phyloP scores from a whole-genome alignment of 257 asterid species.

The Rehmannia glutinosa region DNA sequence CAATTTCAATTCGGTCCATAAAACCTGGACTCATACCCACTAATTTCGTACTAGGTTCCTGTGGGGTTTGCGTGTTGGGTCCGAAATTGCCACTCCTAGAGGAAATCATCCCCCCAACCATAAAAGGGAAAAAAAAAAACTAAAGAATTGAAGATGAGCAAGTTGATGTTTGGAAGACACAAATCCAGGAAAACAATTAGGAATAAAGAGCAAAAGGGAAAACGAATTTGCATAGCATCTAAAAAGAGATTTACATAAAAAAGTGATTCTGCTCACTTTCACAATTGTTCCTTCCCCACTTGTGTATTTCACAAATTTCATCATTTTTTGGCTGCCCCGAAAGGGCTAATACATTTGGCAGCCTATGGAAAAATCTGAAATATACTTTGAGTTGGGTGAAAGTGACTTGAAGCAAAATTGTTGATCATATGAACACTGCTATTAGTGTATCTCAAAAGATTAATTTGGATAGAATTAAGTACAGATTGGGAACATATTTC shows the following conservation, averaged over 20 bases:
- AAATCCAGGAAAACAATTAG: constrained; percentile 7
- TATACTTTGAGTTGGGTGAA: constrained; percentile 25
- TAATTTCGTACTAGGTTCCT: too few relatives aligned
- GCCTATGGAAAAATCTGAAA: neutral
- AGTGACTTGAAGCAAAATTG: constrained; percentile 20
- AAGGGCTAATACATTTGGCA: too few relatives aligned
- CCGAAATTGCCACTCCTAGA: too few relatives aligned
- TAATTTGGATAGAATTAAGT: too few relatives aligned
- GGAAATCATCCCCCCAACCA: neutral
- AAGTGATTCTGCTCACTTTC: constrained; percentile 21
- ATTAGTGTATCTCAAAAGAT: constrained; percentile 9
- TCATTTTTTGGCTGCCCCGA: neutral
- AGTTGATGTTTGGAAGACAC: constrained; percentile 4
- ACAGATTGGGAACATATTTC: too few relatives aligned
- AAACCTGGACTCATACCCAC: too few relatives aligned
- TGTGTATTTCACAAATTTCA: neutral
- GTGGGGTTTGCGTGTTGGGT: too few relatives aligned
- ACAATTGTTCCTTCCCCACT: constrained; percentile 1
- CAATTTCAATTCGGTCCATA: too few relatives aligned
- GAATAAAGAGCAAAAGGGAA: constrained; percentile 16
- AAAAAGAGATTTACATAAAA: neutral
- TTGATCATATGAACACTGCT: neutral
- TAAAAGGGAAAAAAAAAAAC: neutral
- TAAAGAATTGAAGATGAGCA: neutral
- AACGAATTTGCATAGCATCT: constrained; percentile 20